These are phyloP conservation scores for Irpex rosettiformis DNA, from an alignment of 1,284 basidiomycete species.

Conservation along the genomic window DNA sequence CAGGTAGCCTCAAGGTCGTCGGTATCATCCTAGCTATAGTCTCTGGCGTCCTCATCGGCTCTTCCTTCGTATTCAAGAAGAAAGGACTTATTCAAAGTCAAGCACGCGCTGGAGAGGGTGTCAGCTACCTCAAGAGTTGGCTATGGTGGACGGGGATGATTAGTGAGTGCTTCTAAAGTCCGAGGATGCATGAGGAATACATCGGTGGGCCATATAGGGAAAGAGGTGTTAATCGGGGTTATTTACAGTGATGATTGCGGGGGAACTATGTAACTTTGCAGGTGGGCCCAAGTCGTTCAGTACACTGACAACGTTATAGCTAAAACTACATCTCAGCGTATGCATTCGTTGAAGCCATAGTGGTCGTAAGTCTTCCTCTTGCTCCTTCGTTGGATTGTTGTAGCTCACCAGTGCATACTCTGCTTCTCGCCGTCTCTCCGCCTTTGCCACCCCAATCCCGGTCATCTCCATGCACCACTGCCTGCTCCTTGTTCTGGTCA, in stretches of 20 bases:
- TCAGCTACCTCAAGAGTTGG: constrained; percentile 80
- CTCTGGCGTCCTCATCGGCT: constrained; percentile 88
- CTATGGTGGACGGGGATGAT: constrained; percentile 28
- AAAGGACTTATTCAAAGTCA: constrained; percentile 79
- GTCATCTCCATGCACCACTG: constrained; percentile 1
- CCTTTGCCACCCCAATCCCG: not conserved
- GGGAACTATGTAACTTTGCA: constrained; percentile 81
- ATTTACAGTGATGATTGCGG: constrained; percentile 70
- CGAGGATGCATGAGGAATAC: not conserved
- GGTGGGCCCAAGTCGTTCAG: constrained; percentile 40
- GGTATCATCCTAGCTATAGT: constrained; percentile 80
- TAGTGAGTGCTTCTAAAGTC: constrained; percentile 44
- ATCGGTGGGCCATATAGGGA: not conserved
- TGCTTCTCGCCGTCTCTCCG: no score
- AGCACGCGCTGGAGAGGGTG: constrained; percentile 85
- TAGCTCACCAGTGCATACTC: constrained; percentile 2
- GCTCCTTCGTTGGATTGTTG: not conserved
- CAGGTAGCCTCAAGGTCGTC: constrained; percentile 46
- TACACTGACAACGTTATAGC: not conserved
- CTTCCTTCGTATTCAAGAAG: constrained; percentile 97
- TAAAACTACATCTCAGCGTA: constrained; percentile 53
- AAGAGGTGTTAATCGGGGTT: not conserved
- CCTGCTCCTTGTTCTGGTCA: not conserved
- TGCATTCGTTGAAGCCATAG: constrained; percentile 86
- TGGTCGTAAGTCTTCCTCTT: constrained; percentile 57